Base-by-base conservation (phyloP, 2,329 filamentous ascomycete species). In the Macrophomina tecta region DNA sequence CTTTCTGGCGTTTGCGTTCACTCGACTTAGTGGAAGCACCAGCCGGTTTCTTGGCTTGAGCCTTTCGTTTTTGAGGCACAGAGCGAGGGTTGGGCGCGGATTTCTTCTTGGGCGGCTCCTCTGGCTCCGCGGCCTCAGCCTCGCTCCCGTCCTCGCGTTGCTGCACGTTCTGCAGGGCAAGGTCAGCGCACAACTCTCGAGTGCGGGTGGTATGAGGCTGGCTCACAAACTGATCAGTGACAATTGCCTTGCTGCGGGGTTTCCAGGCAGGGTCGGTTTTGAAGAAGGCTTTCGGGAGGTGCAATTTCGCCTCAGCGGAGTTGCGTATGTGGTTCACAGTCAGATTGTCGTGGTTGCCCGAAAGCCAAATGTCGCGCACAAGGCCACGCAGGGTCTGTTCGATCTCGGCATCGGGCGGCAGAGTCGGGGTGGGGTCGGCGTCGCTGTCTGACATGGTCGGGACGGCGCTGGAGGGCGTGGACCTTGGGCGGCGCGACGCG, bases 261-360 rank as follows among this genome's bases (percentile, higher is more conserved):
- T 86, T 89, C 88, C 88, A 90, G 4, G 73, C 72, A 1, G 72
- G 71, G 68, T 83, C 76, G n/a, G 70, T 76, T 71, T 86, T 89
- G 70, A 89, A 83, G 71, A 87, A 89, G 2, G 82, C 86, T 5
- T 78, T 77, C 7, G 82, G 78, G 28, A 90, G 76, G 38, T 80
- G 81, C 11, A 89, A 74, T 58, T 82, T 75, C 66, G 82, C 76
- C 73, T 88, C 87, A 4, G 82, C 83, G 30, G 81, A 81, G 36
- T 79, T 72, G 58, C 87, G 84, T 61, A 88, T 83, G 65, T 81
- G 80, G 69, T 87, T 88, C 63, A 89, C 80, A 0, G 87, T 88
- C 68, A 89, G 75, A 61, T 86, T 82, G 5, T 86, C 82, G 38
- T 77, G 74, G 23, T 85, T 77, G 65, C 77, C 78, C 2, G 72